A percentile compares a stretch with the other conserved stretches of the same genome.
Conservation (phyloP, 371 early-diverging fungal species). For the Mucor piriformis region DNA sequence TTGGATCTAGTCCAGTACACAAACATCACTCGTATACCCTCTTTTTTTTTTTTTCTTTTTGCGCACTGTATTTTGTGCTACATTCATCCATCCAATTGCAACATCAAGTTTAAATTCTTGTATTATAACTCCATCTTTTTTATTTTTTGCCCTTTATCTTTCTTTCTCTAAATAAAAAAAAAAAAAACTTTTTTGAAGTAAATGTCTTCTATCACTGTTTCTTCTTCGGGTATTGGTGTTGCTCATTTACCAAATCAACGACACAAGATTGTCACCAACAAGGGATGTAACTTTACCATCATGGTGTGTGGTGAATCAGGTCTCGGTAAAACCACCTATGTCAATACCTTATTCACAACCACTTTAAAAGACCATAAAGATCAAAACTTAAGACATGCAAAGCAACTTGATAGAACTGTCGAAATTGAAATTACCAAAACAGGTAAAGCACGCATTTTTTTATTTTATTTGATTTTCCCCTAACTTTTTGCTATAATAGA, state of each 20-base stretch:
- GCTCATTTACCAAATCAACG: constrained; percentile 98
- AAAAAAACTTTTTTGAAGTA: not conserved
- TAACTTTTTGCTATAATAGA: constrained; percentile 62
- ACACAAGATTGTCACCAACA: constrained; percentile 92
- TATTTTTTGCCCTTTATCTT: not conserved
- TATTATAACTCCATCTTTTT: constrained; percentile 9
- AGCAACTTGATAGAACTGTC: constrained; percentile 69
- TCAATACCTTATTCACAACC: constrained; percentile 84
- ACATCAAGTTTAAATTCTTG: constrained; percentile 7
- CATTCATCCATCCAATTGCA: constrained; percentile 10
- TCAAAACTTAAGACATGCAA: constrained; percentile 52
- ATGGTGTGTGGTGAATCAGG: constrained; percentile 89
- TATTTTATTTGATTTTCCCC: not conserved
- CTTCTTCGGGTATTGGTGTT: constrained; percentile 84
- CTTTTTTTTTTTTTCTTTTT: not conserved
- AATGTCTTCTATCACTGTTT: constrained; percentile 56
- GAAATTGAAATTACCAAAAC: constrained; percentile 85
- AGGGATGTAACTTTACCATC: constrained; percentile 90
- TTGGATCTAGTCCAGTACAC: constrained; percentile 1
- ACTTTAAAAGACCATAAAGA: constrained; percentile 69
- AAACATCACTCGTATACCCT: constrained; percentile 29
- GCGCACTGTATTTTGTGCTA: constrained; percentile 7
- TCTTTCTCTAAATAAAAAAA: constrained; percentile 2
- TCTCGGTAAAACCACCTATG: constrained; percentile 81
- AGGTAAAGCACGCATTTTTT: constrained; percentile 35